These are phyloP conservation scores for Russula vinacea DNA, from an alignment of 768 basidiomycete species.

Conservation along the genomic window DNA sequence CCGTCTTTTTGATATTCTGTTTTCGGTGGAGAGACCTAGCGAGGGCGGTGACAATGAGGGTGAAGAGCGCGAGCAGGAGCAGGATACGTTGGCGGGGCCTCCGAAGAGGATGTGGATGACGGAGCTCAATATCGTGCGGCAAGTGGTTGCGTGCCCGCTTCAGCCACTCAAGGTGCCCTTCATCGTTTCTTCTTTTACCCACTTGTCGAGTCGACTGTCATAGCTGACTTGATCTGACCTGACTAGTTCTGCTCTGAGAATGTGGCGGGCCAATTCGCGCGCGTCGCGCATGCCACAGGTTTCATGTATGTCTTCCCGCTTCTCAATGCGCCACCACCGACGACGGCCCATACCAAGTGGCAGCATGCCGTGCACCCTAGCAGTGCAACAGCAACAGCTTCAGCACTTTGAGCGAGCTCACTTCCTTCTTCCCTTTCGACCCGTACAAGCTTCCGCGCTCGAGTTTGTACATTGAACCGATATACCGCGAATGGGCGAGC, in stretches of 20 bases:
- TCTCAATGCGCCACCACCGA: constrained; percentile 63
- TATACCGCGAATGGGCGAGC: constrained; percentile 88
- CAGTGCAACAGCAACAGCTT: not conserved
- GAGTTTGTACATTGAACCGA: constrained; percentile 66
- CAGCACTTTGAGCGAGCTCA: constrained; percentile 58
- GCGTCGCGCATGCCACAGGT: constrained; percentile 81
- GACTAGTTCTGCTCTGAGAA: constrained; percentile 80
- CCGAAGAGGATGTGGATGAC: constrained; percentile 75
- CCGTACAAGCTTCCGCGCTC: constrained; percentile 89
- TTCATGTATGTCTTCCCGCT: constrained; percentile 95
- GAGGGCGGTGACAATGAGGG: constrained; percentile 46
- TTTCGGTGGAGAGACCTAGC: constrained; percentile 90
- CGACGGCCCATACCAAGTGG: constrained; percentile 29
- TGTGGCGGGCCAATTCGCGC: constrained; percentile 92
- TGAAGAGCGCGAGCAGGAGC: constrained; percentile 46
- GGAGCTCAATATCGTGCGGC: constrained; percentile 72
- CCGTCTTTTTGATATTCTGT: constrained; percentile 95
- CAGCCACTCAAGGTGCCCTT: constrained; percentile 81
- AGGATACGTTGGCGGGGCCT: constrained; percentile 32
- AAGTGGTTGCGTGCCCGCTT: constrained; percentile 73
- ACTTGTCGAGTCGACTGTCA: not conserved
- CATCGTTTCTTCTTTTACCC: constrained; percentile 12
- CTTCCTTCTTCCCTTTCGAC: constrained; percentile 97
- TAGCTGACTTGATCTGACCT: constrained; percentile 7
- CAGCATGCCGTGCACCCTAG: not conserved